Evolutionary conservation across 371 early-diverging fungal species (phyloP).

Genomic region (Coemansia sp.): DNA sequence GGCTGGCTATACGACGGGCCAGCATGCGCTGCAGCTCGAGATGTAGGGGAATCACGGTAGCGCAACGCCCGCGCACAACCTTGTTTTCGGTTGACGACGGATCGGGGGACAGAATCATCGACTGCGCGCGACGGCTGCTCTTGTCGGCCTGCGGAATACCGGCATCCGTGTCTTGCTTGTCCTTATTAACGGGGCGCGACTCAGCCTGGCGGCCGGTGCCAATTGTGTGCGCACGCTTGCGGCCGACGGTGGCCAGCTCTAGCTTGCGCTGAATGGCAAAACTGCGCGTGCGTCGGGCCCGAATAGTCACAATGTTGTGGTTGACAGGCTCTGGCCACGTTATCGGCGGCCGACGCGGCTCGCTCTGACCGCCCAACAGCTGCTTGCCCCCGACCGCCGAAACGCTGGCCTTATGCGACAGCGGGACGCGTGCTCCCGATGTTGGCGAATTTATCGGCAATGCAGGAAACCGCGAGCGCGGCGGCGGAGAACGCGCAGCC

Average conservation of each 20-base stretch:
- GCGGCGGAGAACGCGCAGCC: not conserved
- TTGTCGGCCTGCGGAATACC: constrained; percentile 22
- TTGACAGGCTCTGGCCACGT: not conserved
- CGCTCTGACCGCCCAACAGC: not conserved
- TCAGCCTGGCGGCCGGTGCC: constrained; percentile 32
- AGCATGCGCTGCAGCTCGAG: constrained; percentile 41
- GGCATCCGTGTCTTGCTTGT: not conserved
- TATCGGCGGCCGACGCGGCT: not conserved
- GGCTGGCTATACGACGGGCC: constrained; percentile 4
- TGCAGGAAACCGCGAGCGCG: constrained; percentile 5
- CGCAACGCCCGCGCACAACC: constrained; percentile 18
- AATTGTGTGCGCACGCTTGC: constrained; percentile 45
- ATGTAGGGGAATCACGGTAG: constrained; percentile 34
- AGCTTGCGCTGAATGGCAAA: constrained; percentile 29
- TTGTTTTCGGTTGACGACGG: not conserved
- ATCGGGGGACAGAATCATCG: constrained; percentile 22
- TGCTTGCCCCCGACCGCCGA: constrained; percentile 40
- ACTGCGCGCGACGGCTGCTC: constrained; percentile 28
- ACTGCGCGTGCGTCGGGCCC: constrained; percentile 37
- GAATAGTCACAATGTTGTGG: constrained; percentile 32
- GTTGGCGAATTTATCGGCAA: constrained; percentile 17
- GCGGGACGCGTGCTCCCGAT: constrained; percentile 15
- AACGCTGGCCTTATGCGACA: constrained; percentile 43
- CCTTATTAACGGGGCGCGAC: not conserved
- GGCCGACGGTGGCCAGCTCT: constrained; percentile 29